phyloP scores from a whole-genome alignment of 495 filamentous ascomycete genomes.

The Filosporella fistucella region DNA sequence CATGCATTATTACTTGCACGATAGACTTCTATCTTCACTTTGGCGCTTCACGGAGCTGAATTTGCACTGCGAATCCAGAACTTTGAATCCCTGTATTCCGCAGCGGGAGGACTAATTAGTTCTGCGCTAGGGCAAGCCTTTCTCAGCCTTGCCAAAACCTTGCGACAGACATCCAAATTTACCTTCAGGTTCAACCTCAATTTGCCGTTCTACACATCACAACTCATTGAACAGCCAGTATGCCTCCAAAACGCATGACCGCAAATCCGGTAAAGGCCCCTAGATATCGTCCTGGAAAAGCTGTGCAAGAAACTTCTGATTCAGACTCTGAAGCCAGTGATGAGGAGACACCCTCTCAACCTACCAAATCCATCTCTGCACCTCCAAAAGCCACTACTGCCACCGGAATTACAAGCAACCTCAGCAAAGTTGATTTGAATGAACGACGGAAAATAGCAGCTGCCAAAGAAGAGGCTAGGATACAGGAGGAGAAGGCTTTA shows the following conservation, averaged over 20 bases:
- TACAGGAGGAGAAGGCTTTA: constrained; percentile 37
- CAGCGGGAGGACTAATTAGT: constrained; percentile 3
- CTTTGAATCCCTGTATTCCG: not conserved
- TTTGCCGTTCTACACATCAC: not conserved
- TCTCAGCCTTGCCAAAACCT: constrained; percentile 1
- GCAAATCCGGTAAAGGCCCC: constrained; percentile 81
- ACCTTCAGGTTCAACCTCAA: no score
- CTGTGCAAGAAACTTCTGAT: constrained; percentile 62
- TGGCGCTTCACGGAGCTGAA: no score
- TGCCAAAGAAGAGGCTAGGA: constrained; percentile 42
- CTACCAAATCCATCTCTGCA: constrained; percentile 40
- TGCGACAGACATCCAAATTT: not conserved
- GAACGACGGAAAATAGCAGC: constrained; percentile 40
- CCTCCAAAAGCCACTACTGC: constrained; percentile 57
- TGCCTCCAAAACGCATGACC: constrained; percentile 93
- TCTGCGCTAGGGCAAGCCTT: not conserved
- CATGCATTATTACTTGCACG: no score
- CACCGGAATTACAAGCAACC: constrained; percentile 48
- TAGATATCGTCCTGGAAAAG: constrained; percentile 84
- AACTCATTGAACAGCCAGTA: constrained; percentile 31
- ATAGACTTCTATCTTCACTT: no score
- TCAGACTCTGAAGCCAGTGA: constrained; percentile 58
- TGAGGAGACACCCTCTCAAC: constrained; percentile 32
- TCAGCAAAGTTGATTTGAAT: constrained; percentile 64
- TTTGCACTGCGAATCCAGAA: no score